phyloP scores from a whole-genome alignment of 2,329 filamentous ascomycete species.

The Podosphaera fusca region DNA sequence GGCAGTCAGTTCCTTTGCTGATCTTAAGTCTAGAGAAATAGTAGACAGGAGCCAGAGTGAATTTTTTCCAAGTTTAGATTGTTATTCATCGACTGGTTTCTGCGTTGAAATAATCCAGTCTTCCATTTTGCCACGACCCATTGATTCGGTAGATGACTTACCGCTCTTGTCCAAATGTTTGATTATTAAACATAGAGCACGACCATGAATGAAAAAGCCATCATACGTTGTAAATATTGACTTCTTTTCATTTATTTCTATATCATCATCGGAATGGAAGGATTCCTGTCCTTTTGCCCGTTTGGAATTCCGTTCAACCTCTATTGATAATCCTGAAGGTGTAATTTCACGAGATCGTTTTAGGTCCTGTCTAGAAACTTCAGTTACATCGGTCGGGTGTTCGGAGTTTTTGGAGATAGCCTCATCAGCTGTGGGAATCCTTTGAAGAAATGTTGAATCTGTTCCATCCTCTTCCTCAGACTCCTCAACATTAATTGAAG shows the following conservation, averaged over 20 bases:
- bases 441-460: constrained; percentile 6
- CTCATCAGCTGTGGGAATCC: constrained; percentile 10
- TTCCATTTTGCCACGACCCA: constrained; percentile 52
- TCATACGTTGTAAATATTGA: constrained; percentile 74
- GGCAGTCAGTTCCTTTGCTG: too few species aligned
- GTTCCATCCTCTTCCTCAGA: constrained; percentile 8
- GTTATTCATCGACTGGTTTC: constrained; percentile 18
- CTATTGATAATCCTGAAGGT: constrained; percentile 10
- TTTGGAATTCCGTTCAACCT: constrained; percentile 20
- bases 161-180: constrained; percentile 40
- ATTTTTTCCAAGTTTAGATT: background rate
- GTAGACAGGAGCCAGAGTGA: too few species aligned
- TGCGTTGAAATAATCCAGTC: constrained; percentile 72
- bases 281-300: constrained; percentile 20
- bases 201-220: constrained; percentile 86
- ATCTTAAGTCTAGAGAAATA: too few species aligned
- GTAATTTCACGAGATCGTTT: constrained; percentile 13
- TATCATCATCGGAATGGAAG: constrained; percentile 12
- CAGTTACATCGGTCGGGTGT: constrained; percentile 8
- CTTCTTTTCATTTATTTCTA: constrained; percentile 67
- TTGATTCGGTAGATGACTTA: constrained; percentile 15
- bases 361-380: constrained; percentile 10
- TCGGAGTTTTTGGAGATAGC: constrained; percentile 1
- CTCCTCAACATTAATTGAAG: constrained; percentile 2
- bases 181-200: constrained; percentile 76